Conservation (phyloP, 2,329 filamentous ascomycete species). For the Aspergillus costaricaensis region DNA sequence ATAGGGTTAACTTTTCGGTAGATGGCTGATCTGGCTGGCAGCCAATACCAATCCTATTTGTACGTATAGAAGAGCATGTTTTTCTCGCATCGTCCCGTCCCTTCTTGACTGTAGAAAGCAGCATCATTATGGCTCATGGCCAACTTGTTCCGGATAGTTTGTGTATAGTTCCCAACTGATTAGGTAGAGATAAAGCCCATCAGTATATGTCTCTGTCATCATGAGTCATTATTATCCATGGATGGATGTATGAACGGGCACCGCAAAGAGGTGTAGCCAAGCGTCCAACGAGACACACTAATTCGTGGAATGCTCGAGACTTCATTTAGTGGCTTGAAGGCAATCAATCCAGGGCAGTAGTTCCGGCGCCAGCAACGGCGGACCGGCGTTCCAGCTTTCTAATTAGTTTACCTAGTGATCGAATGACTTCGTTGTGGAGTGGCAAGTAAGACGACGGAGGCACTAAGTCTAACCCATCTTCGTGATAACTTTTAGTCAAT, state of each 20-base stretch:
- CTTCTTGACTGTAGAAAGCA: background rate
- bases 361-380: too few relatives aligned
- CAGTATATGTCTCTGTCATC: background rate
- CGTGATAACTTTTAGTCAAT: too few relatives aligned
- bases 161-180: too few relatives aligned
- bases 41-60: background rate
- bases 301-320: background rate
- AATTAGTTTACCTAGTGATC: too few relatives aligned
- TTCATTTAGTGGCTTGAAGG: background rate
- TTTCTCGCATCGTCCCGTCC: background rate
- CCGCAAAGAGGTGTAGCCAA: background rate
- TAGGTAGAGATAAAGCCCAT: too few relatives aligned
- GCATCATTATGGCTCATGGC: too few relatives aligned
- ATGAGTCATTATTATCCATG: background rate
- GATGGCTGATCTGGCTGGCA: background rate
- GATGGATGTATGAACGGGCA: background rate
- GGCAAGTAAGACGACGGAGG: too few relatives aligned
- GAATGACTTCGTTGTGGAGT: too few relatives aligned
- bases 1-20: background rate
- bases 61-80: background rate
- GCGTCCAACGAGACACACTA: background rate
- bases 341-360: too few relatives aligned
- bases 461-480: too few relatives aligned
- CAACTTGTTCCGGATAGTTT: too few relatives aligned
- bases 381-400: too few relatives aligned